These are phyloP conservation scores for Glaciozyma antarctica DNA, from an alignment of 768 basidiomycete species.

Conservation along the genomic window DNA sequence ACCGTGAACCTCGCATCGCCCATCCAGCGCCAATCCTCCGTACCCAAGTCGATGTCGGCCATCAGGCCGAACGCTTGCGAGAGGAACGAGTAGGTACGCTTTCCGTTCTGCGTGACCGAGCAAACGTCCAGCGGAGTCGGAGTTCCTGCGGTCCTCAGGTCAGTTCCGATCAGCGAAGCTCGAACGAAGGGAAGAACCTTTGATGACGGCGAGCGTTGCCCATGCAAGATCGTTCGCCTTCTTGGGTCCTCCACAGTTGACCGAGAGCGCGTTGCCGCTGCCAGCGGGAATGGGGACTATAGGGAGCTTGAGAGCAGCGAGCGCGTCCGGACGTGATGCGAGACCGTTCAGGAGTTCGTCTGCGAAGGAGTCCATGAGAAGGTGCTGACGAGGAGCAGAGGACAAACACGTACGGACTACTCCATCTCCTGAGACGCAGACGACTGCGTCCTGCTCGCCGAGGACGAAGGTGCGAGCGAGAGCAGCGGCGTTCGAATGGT, in stretches of 20 bases:
- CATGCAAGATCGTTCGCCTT: conserved; percentile 3
- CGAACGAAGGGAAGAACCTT: conserved; percentile 61
- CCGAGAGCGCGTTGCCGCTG: conserved; percentile 22
- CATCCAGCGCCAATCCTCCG: conserved; percentile 57
- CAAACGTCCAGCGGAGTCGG: conserved; percentile 69
- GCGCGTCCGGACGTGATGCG: conserved; percentile 53
- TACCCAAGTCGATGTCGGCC: conserved; percentile 57
- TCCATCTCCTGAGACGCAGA: no score
- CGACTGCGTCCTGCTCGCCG: no score
- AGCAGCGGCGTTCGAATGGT: no score
- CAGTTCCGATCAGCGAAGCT: conserved; percentile 47
- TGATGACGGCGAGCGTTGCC: conserved; percentile 69
- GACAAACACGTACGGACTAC: no score
- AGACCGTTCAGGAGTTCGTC: conserved; percentile 72
- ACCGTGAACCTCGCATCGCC: conserved; percentile 67
- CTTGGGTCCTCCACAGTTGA: conserved; percentile 13
- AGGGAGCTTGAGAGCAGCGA: conserved; percentile 56
- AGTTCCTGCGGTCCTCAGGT: conserved; percentile 44
- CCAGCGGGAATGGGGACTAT: conserved; percentile 64
- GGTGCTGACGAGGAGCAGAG: no score
- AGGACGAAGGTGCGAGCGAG: no score
- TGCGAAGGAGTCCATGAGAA: no score
- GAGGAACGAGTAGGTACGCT: conserved; percentile 65
- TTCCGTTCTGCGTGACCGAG: conserved; percentile 60
- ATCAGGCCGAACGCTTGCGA: conserved; percentile 72